Evolutionary conservation across 495 filamentous ascomycete genomes (phyloP).

Genomic region (Penicillium malachiteum): DNA sequence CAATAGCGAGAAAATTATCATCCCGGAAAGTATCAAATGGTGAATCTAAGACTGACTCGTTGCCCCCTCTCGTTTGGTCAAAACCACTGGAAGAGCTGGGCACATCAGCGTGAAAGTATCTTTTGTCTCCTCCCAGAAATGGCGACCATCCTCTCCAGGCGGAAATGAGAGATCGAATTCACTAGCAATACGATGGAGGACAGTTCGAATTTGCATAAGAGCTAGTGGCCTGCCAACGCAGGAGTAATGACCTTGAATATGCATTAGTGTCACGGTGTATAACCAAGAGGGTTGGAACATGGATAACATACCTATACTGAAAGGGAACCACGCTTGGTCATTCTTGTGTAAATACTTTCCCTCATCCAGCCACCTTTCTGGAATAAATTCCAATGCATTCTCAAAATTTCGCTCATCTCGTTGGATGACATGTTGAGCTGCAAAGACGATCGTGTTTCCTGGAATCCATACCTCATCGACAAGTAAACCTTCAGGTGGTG

Average conservation of each 20-base stretch:
- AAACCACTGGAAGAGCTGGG: constrained; percentile 6
- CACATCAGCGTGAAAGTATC: constrained; percentile 13
- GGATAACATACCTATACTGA: constrained; percentile 36
- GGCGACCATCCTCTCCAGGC: constrained; percentile 2
- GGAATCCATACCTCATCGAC: background rate
- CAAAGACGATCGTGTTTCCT: background rate
- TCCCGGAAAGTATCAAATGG: background rate
- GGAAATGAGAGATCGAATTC: constrained; percentile 13
- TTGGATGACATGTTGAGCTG: background rate
- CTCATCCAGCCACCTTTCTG: constrained; percentile 52
- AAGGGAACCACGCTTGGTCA: constrained; percentile 51
- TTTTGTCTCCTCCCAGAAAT: constrained; percentile 1
- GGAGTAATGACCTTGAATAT: constrained; percentile 2
- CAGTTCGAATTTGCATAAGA: constrained; percentile 6
- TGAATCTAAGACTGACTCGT: background rate
- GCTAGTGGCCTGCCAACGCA: constrained; percentile 11
- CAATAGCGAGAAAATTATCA: too few relatives aligned
- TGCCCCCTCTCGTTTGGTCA: background rate
- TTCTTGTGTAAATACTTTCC: constrained; percentile 43
- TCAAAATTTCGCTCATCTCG: constrained; percentile 37
- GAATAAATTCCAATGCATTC: constrained; percentile 45
- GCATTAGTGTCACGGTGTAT: background rate
- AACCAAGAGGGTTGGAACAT: too few relatives aligned
- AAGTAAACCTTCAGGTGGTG: background rate
- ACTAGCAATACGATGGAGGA: constrained; percentile 3